Evolutionary conservation across 2,329 filamentous ascomycete species (phyloP).

Genomic region (Aspergillus tubingensis): DNA sequence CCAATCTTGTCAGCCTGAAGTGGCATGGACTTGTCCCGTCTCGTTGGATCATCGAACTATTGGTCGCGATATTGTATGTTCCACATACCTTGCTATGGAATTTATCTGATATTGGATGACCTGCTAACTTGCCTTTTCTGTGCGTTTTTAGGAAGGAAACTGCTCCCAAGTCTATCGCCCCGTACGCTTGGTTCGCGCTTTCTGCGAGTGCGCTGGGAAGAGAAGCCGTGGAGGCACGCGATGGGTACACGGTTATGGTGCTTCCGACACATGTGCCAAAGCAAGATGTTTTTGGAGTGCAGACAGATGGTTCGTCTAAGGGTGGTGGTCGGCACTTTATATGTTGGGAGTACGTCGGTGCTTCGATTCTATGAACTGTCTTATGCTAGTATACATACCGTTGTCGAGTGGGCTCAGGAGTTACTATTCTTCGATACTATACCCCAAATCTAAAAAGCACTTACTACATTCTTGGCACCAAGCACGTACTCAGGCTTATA

Average conservation of each 20-base stretch:
- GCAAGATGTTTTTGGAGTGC: neutral
- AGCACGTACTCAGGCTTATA: no score
- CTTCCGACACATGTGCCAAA: constrained; percentile 10
- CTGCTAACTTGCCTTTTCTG: neutral
- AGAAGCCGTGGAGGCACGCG: constrained; percentile 40
- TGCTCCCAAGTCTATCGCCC: constrained; percentile 7
- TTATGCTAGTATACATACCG: neutral
- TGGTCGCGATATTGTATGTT: constrained; percentile 41
- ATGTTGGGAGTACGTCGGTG: constrained; percentile 45
- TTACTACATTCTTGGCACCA: no score
- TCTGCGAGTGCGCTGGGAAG: constrained; percentile 35
- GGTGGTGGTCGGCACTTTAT: constrained; percentile 25
- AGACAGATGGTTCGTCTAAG: constrained; percentile 4
- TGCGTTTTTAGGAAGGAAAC: constrained; percentile 20
- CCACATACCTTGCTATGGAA: neutral
- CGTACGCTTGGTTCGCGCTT: constrained; percentile 38
- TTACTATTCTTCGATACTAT: neutral
- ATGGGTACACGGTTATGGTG: constrained; percentile 42
- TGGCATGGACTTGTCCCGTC: constrained; percentile 47
- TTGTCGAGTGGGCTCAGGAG: neutral
- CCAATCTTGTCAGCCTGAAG: constrained; percentile 40
- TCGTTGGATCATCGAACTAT: constrained; percentile 42
- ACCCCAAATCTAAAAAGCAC: neutral
- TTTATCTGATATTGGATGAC: neutral
- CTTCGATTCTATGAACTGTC: constrained; percentile 19